A percentile compares a stretch with the other conserved stretches of the same genome.
These are phyloP conservation scores for Fusarium mangiferae DNA, from an alignment of 2,329 filamentous ascomycete species.

Conservation along the genomic window DNA sequence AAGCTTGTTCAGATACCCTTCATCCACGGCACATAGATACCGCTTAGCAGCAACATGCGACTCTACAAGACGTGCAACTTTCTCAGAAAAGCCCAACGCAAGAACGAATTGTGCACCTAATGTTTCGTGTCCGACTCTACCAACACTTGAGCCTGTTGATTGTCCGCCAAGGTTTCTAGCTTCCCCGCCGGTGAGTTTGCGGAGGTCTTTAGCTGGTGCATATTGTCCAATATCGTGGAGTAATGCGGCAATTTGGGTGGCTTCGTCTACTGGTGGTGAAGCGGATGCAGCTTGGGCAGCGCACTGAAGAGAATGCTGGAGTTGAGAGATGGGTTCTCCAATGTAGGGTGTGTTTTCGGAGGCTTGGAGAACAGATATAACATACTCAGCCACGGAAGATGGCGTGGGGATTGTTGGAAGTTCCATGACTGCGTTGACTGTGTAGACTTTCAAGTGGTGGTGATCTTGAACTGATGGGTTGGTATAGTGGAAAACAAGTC, in stretches of 20 bases:
- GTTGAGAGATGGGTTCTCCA: background rate
- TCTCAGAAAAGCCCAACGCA: background rate
- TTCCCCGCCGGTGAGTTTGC: background rate
- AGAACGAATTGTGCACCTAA: background rate
- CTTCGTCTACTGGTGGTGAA: background rate
- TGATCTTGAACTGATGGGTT: background rate
- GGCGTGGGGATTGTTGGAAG: background rate
- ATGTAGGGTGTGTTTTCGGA: background rate
- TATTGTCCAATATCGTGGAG: background rate
- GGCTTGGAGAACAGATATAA: background rate
- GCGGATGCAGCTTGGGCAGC: background rate
- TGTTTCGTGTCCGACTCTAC: background rate
- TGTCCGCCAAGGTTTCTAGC: background rate
- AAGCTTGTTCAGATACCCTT: background rate
- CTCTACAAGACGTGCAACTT: background rate
- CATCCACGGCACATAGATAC: background rate
- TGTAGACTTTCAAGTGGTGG: rapidly evolving
- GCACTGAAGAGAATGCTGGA: background rate
- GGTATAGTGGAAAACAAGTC: background rate
- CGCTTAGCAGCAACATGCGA: background rate
- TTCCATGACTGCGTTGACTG: background rate
- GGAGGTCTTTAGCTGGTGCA: background rate
- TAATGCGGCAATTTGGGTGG: background rate
- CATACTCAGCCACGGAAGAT: background rate
- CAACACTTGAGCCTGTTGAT: background rate